Percentiles rank a stretch among this genome's conserved stretches.
Evolutionary conservation across 2,329 filamentous ascomycete species (phyloP).

Genomic region (Eutypella sp.): DNA sequence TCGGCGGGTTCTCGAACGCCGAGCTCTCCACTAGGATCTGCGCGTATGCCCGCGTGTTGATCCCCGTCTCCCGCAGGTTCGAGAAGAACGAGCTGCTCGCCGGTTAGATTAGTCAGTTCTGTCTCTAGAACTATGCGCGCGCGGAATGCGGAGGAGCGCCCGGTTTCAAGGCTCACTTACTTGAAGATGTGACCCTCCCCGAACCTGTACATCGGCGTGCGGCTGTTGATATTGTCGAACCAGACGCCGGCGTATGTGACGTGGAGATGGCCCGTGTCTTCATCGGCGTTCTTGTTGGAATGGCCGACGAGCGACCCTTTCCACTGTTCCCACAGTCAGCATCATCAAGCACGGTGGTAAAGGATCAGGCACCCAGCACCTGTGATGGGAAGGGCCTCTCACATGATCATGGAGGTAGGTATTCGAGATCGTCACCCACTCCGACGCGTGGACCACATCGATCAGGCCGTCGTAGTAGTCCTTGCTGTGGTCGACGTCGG

Average conservation of each 20-base stretch:
- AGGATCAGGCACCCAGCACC: too few species aligned
- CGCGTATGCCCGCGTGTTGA: slow-evolving; percentile 11
- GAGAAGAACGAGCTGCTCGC: not conserved
- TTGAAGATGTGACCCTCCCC: slow-evolving; percentile 51
- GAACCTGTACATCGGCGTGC: slow-evolving; percentile 50
- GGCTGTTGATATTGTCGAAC: slow-evolving; percentile 53
- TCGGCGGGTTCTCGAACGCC: slow-evolving; percentile 11
- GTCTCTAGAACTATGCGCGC: not conserved
- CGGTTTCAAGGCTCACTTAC: slow-evolving; percentile 10
- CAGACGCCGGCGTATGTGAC: slow-evolving; percentile 56
- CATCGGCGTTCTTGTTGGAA: slow-evolving; percentile 47
- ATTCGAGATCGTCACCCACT: slow-evolving; percentile 44
- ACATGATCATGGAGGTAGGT: slow-evolving; percentile 38
- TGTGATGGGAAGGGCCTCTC: slow-evolving; percentile 31
- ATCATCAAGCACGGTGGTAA: too few species aligned
- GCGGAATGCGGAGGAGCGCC: not conserved
- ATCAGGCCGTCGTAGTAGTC: slow-evolving; percentile 58
- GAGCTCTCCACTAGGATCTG: slow-evolving; percentile 15
- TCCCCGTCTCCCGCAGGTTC: slow-evolving; percentile 5
- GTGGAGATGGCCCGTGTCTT: slow-evolving; percentile 51
- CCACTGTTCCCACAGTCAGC: slow-evolving; percentile 29
- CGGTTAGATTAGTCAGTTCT: not conserved
- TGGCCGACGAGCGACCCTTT: slow-evolving; percentile 58
- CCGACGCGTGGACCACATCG: slow-evolving; percentile 52
- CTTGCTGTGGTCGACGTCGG: slow-evolving; percentile 48